phyloP scores from a whole-genome alignment of 164 flowering plant genomes.

The Tinospora cordifolia region DNA sequence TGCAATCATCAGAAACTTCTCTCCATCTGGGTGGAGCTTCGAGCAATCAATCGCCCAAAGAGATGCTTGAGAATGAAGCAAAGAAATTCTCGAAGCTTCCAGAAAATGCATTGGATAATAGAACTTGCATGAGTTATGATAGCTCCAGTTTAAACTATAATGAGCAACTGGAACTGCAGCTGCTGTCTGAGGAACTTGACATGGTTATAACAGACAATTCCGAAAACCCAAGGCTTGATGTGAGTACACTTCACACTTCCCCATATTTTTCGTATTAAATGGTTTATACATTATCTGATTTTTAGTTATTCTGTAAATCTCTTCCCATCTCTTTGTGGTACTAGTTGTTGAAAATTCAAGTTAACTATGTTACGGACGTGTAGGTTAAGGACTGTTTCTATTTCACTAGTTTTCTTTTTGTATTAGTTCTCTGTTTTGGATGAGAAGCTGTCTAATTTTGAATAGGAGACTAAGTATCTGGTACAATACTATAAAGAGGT shows the following conservation, averaged over 20 bases:
- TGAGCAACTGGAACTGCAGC: constrained; percentile 52
- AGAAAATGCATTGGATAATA: constrained; percentile 31
- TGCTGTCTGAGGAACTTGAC: constrained; percentile 61
- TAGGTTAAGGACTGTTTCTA: no score
- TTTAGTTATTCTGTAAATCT: background rate
- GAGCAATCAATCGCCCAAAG: constrained; percentile 19
- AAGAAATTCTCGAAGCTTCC: constrained; percentile 38
- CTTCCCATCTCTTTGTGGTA: background rate
- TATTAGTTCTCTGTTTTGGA: no score
- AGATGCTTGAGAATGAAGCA: constrained; percentile 28
- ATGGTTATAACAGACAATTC: constrained; percentile 46
- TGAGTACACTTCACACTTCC: constrained; percentile 24
- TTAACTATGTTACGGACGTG: no score
- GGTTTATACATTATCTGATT: background rate
- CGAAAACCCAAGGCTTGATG: constrained; percentile 55
- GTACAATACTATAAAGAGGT: no score
- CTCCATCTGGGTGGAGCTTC: constrained; percentile 23
- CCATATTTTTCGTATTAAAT: background rate
- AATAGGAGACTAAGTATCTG: no score
- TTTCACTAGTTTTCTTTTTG: no score
- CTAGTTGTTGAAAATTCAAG: no score
- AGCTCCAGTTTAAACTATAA: constrained; percentile 26
- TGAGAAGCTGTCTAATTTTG: no score
- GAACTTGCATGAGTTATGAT: constrained; percentile 26
- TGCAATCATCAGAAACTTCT: constrained; percentile 31